Percentiles rank a stretch among this genome's conserved stretches.
Evolutionary conservation across 2,329 filamentous ascomycete species (phyloP).

Genomic region (Colletotrichum noveboracense): DNA sequence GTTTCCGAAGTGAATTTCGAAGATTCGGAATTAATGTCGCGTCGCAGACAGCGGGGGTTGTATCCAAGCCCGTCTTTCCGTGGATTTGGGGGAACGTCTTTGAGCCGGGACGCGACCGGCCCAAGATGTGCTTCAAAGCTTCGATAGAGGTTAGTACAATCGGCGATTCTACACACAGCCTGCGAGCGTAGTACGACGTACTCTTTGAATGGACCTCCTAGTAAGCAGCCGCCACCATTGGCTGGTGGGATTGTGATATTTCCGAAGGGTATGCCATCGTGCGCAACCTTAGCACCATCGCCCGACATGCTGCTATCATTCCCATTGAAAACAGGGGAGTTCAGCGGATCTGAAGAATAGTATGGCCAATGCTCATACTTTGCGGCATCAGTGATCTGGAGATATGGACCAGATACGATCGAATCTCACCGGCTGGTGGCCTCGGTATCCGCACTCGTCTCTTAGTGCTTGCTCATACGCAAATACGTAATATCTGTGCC

Average conservation of each 20-base stretch:
- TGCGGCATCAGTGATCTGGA: not conserved
- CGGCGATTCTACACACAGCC: rapidly evolving
- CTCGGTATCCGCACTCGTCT: constrained; percentile 47
- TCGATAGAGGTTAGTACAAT: constrained; percentile 34
- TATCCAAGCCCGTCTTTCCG: constrained; percentile 38
- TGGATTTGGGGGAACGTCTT: constrained; percentile 34
- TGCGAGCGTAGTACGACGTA: constrained; percentile 2
- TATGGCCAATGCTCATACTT: constrained; percentile 59
- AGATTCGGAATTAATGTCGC: constrained; percentile 42
- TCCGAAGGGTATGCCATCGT: not conserved
- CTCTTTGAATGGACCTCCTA: constrained; percentile 56
- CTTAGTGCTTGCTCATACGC: constrained; percentile 42
- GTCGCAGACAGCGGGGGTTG: constrained; percentile 50
- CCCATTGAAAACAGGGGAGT: constrained; percentile 61
- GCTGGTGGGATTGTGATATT: constrained; percentile 43
- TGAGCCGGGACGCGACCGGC: constrained; percentile 29
- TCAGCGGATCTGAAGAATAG: constrained; percentile 47
- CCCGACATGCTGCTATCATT: constrained; percentile 54
- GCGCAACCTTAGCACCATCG: constrained; percentile 42
- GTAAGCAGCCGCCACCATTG: constrained; percentile 60
- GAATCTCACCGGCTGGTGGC: constrained; percentile 38
- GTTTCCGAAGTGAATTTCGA: constrained; percentile 17
- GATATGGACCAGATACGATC: not conserved
- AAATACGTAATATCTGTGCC: constrained; percentile 47
- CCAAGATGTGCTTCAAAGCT: constrained; percentile 41